Evolutionary conservation across 306 rosid species (phyloP).

Genomic region (Fragaria nilgerrensis): DNA sequence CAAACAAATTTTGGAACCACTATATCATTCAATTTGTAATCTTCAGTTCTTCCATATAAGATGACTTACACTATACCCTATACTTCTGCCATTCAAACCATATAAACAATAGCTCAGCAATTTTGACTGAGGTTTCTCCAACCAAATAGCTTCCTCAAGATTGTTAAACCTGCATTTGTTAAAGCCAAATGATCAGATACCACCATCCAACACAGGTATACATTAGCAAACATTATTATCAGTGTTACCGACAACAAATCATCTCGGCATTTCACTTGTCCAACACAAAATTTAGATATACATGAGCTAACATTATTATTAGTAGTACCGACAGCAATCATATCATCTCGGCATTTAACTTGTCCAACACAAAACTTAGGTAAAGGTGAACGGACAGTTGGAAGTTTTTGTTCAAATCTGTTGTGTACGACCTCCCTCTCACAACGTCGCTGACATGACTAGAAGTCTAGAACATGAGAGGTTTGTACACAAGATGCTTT

Average conservation of each 20-base stretch:
- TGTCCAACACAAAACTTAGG: not conserved
- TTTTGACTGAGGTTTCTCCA: not conserved
- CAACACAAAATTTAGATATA: too few species aligned
- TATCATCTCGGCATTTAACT: not conserved
- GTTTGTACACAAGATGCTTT: not conserved
- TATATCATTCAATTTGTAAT: not conserved
- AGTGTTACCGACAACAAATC: not conserved
- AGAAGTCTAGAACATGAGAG: not conserved
- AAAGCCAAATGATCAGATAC: not conserved
- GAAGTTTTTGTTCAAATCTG: not conserved
- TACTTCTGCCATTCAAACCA: not conserved
- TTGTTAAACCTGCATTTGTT: slow-evolving; percentile 2
- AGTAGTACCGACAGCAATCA: too few species aligned
- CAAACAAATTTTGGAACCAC: not conserved
- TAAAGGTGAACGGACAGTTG: not conserved
- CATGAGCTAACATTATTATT: not conserved
- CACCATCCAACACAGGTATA: not conserved
- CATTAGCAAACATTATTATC: not conserved
- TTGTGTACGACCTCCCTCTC: not conserved
- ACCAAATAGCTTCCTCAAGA: not conserved
- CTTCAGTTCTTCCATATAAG: not conserved
- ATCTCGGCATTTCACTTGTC: not conserved
- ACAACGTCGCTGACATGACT: not conserved
- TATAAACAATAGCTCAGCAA: not conserved
- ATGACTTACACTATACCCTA: not conserved